Percentiles rank a stretch among this genome's conserved stretches.
phyloP scores from a whole-genome alignment of 2,329 filamentous ascomycete species.

The Penicillium sp. region DNA sequence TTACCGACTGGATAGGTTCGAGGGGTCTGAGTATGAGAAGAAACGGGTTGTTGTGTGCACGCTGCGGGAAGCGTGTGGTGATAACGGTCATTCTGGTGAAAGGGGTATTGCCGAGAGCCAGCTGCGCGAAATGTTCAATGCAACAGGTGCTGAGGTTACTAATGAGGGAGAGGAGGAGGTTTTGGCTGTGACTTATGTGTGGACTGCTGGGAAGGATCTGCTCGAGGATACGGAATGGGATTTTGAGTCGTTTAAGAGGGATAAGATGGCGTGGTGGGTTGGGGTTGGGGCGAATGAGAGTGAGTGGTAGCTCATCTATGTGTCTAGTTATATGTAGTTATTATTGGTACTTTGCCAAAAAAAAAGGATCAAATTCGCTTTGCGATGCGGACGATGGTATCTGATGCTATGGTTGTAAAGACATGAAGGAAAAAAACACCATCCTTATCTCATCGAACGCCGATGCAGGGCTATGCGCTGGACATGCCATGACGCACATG shows the following conservation, averaged over 20 bases:
- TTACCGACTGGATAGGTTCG: constrained; percentile 73
- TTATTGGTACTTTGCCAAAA: too few species aligned
- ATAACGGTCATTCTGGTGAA: constrained; percentile 6
- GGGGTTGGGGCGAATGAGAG: constrained; percentile 48
- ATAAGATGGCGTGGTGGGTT: constrained; percentile 66
- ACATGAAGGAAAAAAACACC: background rate
- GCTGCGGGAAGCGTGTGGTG: constrained; percentile 25
- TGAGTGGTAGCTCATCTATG: constrained; percentile 34
- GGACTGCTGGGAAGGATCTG: constrained; percentile 42
- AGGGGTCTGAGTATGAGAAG: constrained; percentile 71
- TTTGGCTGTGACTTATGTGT: constrained; percentile 65
- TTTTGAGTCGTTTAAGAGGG: constrained; percentile 74
- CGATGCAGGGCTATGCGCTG: background rate
- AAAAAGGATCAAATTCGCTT: background rate
- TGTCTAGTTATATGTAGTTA: background rate
- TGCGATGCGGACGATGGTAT: constrained; percentile 21
- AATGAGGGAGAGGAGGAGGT: constrained; percentile 41
- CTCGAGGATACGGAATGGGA: constrained; percentile 83
- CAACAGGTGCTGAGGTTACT: constrained; percentile 53
- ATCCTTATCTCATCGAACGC: background rate
- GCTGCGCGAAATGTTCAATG: constrained; percentile 41
- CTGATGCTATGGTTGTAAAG: constrained; percentile 16
- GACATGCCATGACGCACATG: background rate
- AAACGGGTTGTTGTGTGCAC: constrained; percentile 47
- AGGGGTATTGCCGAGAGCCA: constrained; percentile 32